These are phyloP conservation scores for Capronia coronata DNA, from an alignment of 2,329 filamentous ascomycete genomes.

Conservation along the genomic window DNA sequence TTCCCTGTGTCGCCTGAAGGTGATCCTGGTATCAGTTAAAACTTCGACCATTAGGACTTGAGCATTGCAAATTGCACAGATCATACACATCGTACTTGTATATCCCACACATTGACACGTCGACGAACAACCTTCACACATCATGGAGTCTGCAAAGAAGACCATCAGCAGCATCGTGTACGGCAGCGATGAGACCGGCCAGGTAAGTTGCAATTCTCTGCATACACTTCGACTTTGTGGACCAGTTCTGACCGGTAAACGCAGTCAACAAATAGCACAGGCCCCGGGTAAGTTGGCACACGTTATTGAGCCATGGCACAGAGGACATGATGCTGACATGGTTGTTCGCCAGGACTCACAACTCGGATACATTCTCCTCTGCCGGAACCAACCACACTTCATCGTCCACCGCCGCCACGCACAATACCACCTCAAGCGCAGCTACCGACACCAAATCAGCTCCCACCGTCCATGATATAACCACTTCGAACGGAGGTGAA, in stretches of 20 bases:
- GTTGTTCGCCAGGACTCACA: not conserved
- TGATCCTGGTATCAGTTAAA: not conserved
- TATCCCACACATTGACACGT: too few relatives aligned
- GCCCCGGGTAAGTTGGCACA: too few relatives aligned
- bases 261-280: too few relatives aligned
- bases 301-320: too few relatives aligned
- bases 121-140: not conserved
- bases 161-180: slow-evolving; percentile 12
- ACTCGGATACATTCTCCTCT: not conserved
- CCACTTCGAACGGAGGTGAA: not conserved
- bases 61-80: too few relatives aligned
- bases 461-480: not conserved
- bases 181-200: slow-evolving; percentile 5
- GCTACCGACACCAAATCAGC: not conserved
- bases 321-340: too few relatives aligned
- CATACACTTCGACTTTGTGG: not conserved
- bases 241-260: not conserved
- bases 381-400: not conserved
- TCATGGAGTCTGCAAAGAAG: slow-evolving; percentile 21
- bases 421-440: not conserved
- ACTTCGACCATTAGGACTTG: not conserved
- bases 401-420: not conserved
- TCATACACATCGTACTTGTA: too few relatives aligned
- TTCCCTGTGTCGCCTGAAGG: not conserved
- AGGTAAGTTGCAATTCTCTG: slow-evolving; percentile 1